Conservation (phyloP, 2,329 filamentous ascomycete genomes). For the Ascosphaera apis region DNA sequence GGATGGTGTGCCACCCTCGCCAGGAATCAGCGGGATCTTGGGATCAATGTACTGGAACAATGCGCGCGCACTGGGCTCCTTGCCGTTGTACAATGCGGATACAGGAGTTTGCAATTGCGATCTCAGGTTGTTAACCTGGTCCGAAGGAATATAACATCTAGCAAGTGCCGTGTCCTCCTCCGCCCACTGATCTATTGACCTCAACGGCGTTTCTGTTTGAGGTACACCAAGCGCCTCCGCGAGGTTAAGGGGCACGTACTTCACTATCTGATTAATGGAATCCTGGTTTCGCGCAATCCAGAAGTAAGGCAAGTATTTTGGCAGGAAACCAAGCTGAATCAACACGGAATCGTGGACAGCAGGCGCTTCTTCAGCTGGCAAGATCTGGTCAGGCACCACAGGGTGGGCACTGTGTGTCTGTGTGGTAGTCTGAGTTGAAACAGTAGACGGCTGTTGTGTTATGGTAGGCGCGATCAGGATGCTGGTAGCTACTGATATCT, state of each 20-base stretch:
- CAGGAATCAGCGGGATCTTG: constrained; percentile 45
- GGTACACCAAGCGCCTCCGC: constrained; percentile 41
- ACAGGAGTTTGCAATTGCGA: constrained; percentile 48
- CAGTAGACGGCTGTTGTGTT: constrained; percentile 11
- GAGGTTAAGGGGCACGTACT: constrained; percentile 49
- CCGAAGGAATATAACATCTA: constrained; percentile 50
- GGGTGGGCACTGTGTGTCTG: constrained; percentile 32
- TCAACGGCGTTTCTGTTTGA: constrained; percentile 20
- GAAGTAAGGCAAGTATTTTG: constrained; percentile 55
- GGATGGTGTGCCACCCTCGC: constrained; percentile 13
- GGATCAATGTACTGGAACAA: constrained; percentile 67
- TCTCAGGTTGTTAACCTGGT: constrained; percentile 42
- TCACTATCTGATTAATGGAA: constrained; percentile 68
- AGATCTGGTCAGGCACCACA: constrained; percentile 50
- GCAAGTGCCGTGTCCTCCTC: constrained; percentile 67
- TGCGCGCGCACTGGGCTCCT: constrained; percentile 39
- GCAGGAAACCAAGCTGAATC: constrained; percentile 61
- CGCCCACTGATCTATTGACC: constrained; percentile 18
- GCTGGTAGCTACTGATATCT: constrained; percentile 5
- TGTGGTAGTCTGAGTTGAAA: constrained; percentile 10
- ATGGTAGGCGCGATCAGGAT: constrained; percentile 8
- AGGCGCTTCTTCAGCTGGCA: constrained; percentile 41
- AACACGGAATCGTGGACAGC: constrained; percentile 34
- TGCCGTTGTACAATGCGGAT: constrained; percentile 53
- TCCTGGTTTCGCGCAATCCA: constrained; percentile 52